Conservation (phyloP, 2,329 filamentous ascomycete genomes). For the Verticillium isaacii region DNA sequence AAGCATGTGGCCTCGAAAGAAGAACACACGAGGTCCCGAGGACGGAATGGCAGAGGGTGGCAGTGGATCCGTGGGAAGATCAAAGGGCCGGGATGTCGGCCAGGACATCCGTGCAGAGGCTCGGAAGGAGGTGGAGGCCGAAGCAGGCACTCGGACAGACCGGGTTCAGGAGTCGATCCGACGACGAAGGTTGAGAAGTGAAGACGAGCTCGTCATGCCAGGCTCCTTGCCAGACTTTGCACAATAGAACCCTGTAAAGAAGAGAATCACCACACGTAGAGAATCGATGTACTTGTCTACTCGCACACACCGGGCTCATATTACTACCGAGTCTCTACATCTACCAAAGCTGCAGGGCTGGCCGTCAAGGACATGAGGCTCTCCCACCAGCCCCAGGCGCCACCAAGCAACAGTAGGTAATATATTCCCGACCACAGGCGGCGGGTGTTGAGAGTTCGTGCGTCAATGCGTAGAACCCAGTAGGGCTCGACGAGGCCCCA, state of each 20-base stretch:
- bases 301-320: not conserved
- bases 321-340: not conserved
- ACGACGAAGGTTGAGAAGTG: slow-evolving; percentile 29
- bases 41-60: slow-evolving; percentile 42
- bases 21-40: slow-evolving; percentile 72
- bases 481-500: slow-evolving; percentile 69
- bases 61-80: slow-evolving; percentile 43
- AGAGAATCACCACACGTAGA: no score
- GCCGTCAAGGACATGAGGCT: slow-evolving; percentile 69
- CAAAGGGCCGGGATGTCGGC: slow-evolving; percentile 48
- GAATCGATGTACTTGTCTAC: no score
- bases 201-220: slow-evolving; percentile 39
- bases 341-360: slow-evolving; percentile 45
- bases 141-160: slow-evolving; percentile 30
- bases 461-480: slow-evolving; percentile 21
- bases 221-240: slow-evolving; percentile 34
- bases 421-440: slow-evolving; percentile 69
- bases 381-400: slow-evolving; percentile 66
- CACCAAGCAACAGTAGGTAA: slow-evolving; percentile 69
- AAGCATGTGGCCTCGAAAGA: slow-evolving; percentile 78
- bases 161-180: slow-evolving; percentile 32
- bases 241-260: not conserved
- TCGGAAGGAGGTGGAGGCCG: slow-evolving; percentile 40
- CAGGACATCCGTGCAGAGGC: slow-evolving; percentile 48
- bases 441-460: not conserved